A percentile compares a stretch with the other conserved stretches of the same genome.
These are phyloP conservation scores for Fusarium devonianum DNA, from an alignment of 2,329 filamentous ascomycete species.

Conservation along the genomic window DNA sequence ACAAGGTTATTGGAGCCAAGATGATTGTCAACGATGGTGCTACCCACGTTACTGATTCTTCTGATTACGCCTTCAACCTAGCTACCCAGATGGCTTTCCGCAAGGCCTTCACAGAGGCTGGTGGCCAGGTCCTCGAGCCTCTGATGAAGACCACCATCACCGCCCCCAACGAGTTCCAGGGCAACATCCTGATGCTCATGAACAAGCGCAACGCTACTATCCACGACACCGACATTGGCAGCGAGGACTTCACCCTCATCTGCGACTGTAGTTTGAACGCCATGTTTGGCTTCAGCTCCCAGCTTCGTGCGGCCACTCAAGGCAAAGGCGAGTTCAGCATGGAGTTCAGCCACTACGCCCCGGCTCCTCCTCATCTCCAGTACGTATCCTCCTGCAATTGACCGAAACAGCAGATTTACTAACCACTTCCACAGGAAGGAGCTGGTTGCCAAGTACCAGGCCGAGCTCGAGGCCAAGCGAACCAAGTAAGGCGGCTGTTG, in stretches of 20 bases:
- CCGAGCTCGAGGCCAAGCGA: constrained; percentile 64
- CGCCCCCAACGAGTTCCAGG: constrained; percentile 96
- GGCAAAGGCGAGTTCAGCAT: constrained; percentile 98
- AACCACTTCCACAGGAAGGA: constrained; percentile 57
- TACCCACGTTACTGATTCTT: constrained; percentile 97
- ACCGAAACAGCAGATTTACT: background rate
- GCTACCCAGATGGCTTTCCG: constrained; percentile 97
- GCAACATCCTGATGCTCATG: constrained; percentile 89
- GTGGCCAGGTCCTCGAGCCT: constrained; percentile 88
- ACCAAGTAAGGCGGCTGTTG: constrained; percentile 52
- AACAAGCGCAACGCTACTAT: constrained; percentile 98
- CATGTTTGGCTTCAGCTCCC: constrained; percentile 97
- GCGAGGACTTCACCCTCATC: constrained; percentile 90
- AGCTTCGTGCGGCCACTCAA: constrained; percentile 91
- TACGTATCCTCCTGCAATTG: constrained; percentile 55
- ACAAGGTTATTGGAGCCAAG: constrained; percentile 85
- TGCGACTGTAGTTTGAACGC: constrained; percentile 93
- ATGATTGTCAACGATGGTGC: constrained; percentile 98
- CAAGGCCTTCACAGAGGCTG: constrained; percentile 84
- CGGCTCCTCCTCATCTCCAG: constrained; percentile 89
- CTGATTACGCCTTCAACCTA: constrained; percentile 93
- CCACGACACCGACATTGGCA: constrained; percentile 91
- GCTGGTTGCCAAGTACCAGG: constrained; percentile 64
- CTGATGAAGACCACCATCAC: constrained; percentile 99
- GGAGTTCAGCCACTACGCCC: constrained; percentile 97